Evolutionary conservation across 2,329 filamentous ascomycete genomes (phyloP), one percentile per base, ranked within the genome.

Genomic region (Sphaceloma murrayae): DNA sequence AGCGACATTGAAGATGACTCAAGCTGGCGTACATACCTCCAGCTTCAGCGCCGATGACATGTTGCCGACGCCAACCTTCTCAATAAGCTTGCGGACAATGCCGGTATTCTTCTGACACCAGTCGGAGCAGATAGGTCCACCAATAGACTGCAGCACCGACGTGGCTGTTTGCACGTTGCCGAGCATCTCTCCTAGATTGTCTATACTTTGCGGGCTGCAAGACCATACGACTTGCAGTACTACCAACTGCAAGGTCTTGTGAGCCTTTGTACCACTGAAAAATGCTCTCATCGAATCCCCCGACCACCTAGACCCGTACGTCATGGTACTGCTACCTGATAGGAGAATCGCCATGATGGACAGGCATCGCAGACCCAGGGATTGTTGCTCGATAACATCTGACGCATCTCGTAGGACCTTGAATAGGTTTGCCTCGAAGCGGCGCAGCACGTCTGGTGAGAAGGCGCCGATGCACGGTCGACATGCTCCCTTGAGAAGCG

Each of bases 311-410:
- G 6, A 16, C 24, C 30, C n/a, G 40, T 32, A 21, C 40, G 21
- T 17, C 8, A 39, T 33, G 30, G 30, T 14, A 22, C 33, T 27
- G 10, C 43, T 27, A 27, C 42, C 39, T 5, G 46, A 34, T 4
- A 50, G 43, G 19, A 60, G 52, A 7, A 53, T 49, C 13, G 57
- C 56, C 55, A 63, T 61, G 47, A 63, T 61, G 0, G 57, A 56
- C 11, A 65, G 50, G 46, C 62, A 64, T 40, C 61, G 54, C 7
- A 65, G 49, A 9, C 53, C 56, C 6, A 62, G 46, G 32, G 55
- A 55, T 19, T 60, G 54, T 29, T 61, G 56, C 26, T 54, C 53
- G 21, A 50, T n/a, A n/a, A n/a, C 40, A 16, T 30, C 45, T 22
- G 46, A 46, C 13, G 43, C 34, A 21, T 52, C 56, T 16, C 54